Conservation (phyloP, 176 grass and related monocot species). For the Hyparrhenia diplandra region DNA sequence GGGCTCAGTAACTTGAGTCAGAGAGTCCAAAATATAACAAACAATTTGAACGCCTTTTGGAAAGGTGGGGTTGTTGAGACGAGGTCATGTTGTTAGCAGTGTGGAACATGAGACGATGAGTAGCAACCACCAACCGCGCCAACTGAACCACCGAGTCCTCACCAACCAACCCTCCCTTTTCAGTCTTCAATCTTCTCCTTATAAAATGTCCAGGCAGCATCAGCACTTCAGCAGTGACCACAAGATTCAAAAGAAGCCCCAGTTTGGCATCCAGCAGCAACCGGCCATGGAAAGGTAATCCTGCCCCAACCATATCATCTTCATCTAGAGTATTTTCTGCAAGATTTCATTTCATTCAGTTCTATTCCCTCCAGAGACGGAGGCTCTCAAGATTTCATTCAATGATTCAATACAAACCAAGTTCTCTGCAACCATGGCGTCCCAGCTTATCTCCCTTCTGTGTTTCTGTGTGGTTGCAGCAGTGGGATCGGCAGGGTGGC, state of each 20-base stretch:
- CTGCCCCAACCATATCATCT: neutral
- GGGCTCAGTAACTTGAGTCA: neutral
- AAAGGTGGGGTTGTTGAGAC: neutral
- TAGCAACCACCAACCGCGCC: neutral
- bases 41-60: neutral
- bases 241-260: neutral
- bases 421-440: neutral
- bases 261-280: neutral
- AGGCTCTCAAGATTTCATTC: neutral
- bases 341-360: neutral
- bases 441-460: neutral
- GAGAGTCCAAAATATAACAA: neutral
- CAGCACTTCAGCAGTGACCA: neutral
- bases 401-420: neutral
- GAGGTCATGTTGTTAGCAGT: neutral
- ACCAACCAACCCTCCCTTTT: neutral
- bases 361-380: neutral
- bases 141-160: conserved; percentile 6
- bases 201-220: neutral
- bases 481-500: conserved; percentile 39
- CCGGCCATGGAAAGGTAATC: conserved; percentile 27
- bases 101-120: neutral
- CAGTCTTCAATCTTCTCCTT: neutral
- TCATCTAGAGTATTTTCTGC: neutral
- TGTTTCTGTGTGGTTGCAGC: neutral